These are phyloP conservation scores for Neonectria hederae DNA, from an alignment of 2,329 filamentous ascomycete genomes.

Conservation along the genomic window DNA sequence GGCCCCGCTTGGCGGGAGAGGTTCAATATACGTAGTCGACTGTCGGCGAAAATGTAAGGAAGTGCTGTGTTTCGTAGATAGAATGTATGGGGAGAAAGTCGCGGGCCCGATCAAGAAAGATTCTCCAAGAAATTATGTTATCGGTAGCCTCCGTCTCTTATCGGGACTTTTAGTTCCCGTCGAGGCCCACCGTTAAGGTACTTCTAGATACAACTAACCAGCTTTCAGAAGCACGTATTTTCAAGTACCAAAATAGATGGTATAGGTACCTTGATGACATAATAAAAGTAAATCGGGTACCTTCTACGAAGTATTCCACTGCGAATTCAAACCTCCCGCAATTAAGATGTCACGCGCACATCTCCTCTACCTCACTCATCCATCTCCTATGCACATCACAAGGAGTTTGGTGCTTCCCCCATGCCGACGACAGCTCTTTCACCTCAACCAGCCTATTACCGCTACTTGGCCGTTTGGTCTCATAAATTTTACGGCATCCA, in stretches of 20 bases:
- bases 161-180: slow-evolving; percentile 10
- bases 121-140: slow-evolving; percentile 41
- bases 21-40: no score
- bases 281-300: not conserved
- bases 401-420: not conserved
- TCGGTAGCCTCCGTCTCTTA: slow-evolving; percentile 25
- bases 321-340: not conserved
- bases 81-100: slow-evolving; percentile 5
- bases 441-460: not conserved
- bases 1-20: not conserved
- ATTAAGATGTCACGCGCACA: not conserved
- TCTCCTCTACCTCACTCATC: not conserved
- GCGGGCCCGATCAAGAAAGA: slow-evolving; percentile 2
- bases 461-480: not conserved
- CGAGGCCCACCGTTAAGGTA: not conserved
- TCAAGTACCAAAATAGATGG: not conserved
- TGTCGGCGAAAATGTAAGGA: not conserved
- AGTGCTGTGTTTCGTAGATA: not conserved
- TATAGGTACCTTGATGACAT: not conserved
- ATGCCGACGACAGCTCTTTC: not conserved
- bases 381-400: not conserved
- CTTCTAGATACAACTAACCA: not conserved
- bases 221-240: not conserved
- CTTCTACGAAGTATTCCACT: not conserved
- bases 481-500: not conserved